phyloP scores from a whole-genome alignment of 2,329 filamentous ascomycete species.

The Penicillium sp. region DNA sequence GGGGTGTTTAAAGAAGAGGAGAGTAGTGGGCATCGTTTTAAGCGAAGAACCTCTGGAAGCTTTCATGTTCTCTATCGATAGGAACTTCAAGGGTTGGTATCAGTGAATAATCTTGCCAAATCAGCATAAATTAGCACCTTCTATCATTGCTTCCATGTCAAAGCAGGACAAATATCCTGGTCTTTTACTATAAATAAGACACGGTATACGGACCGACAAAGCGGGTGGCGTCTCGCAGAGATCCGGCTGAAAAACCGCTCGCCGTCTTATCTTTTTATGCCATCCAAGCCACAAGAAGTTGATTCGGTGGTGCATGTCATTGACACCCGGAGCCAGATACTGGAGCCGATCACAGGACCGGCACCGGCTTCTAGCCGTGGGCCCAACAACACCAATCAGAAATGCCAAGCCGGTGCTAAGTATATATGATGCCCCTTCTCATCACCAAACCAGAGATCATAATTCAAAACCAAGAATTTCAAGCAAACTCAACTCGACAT shows the following conservation, averaged over 20 bases:
- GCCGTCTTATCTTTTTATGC: not conserved
- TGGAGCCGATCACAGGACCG: not conserved
- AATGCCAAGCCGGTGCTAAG: not conserved
- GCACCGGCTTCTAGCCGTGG: not conserved
- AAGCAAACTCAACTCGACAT: not conserved
- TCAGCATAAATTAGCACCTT: too few species aligned
- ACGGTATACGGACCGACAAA: not conserved
- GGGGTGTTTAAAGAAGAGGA: too few species aligned
- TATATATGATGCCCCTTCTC: not conserved
- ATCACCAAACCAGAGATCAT: not conserved
- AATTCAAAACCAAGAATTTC: not conserved
- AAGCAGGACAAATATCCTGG: not conserved
- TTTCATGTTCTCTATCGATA: too few species aligned
- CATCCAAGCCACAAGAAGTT: not conserved
- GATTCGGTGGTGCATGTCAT: not conserved
- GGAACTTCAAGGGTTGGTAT: too few species aligned
- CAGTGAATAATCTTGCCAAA: too few species aligned
- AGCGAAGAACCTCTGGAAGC: too few species aligned
- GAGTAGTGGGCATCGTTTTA: too few species aligned
- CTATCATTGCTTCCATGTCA: not conserved
- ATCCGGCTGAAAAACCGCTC: not conserved
- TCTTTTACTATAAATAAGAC: not conserved
- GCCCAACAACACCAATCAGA: not conserved
- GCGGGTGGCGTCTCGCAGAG: not conserved
- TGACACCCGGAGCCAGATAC: not conserved